A percentile compares a stretch with the other conserved stretches of the same genome.
Conservation (phyloP, 139 green algal genomes). For the Nannochloris sp. region DNA sequence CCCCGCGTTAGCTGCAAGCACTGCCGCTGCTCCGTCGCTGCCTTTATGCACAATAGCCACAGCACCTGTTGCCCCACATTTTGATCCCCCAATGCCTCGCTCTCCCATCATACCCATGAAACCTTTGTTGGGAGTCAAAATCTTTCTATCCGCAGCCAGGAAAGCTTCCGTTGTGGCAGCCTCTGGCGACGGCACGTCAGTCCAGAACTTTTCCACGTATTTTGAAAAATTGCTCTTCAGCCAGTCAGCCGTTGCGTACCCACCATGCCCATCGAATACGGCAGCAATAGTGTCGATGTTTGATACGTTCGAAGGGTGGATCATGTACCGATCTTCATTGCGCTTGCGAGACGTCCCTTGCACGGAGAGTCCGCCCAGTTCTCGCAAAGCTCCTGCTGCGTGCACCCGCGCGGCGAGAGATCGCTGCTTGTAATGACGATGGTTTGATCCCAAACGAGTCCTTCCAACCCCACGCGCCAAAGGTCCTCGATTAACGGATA, state of each 20-base stretch:
- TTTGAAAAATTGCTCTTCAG: slow-evolving; percentile 49
- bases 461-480: too few relatives aligned
- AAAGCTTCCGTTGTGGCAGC: slow-evolving; percentile 37
- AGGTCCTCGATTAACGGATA: too few relatives aligned
- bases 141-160: slow-evolving; percentile 14
- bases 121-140: slow-evolving; percentile 52
- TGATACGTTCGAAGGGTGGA: not conserved
- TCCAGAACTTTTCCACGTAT: slow-evolving; percentile 52
- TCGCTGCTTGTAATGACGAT: too few relatives aligned
- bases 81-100: slow-evolving; percentile 76
- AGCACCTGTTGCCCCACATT: slow-evolving; percentile 75
- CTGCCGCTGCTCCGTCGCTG: not conserved
- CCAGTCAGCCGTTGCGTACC: slow-evolving; percentile 61
- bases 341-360: slow-evolving; percentile 27
- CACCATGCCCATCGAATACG: slow-evolving; percentile 50
- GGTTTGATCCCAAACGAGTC: too few relatives aligned
- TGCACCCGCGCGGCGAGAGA: not conserved
- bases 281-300: slow-evolving; percentile 21
- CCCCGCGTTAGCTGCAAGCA: slow-evolving; percentile 83
- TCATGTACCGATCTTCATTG: slow-evolving; percentile 30
- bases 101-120: slow-evolving; percentile 76
- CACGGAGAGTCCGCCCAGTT: not conserved
- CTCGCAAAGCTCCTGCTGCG: not conserved
- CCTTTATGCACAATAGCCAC: slow-evolving; percentile 34
- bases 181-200: slow-evolving; percentile 8